Base-by-base conservation (phyloP, 768 basidiomycete genomes). In the Phanerochaete carnosa region DNA sequence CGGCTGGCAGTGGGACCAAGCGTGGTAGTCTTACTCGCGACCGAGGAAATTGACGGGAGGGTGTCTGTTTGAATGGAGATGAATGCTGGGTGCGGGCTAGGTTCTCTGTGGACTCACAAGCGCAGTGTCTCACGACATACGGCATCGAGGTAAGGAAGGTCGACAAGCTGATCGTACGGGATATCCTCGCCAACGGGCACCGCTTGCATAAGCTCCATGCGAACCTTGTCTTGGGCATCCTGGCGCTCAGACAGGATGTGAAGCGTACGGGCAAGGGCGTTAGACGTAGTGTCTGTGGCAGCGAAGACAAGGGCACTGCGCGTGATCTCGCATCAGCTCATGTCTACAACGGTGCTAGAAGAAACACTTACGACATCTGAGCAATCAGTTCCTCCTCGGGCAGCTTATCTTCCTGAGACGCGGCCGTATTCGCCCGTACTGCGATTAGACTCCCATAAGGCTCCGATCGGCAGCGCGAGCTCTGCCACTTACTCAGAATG, bases 131-230 rank as follows among this genome's bases (percentile, higher is more conserved):
- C 88, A 1, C 83, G 77, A 3, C 87, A 77, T 1, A 88, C 80
- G 3, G 77, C 79, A 60, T 90, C 90, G 12, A 92, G 81, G 64
- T 87, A 90, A 0, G 86, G 80, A 4, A 93, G 54, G 7, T 55
- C 43, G 19, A 65, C 59, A 13, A 70, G 55, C 29, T 62, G 45
- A 54, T 70, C 69, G 56, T 66, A 70, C 4, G 57, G 52, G 43
- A 64, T 47, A 15, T 59, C 56, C 15, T 58, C 63, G 25, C 54
- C 47, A 16, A 25, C 15, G 28, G 59, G 8, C 62, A 62, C 61
- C 6, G 57, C 62, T 1, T 45, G n/a, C 15, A n/a, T 2, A 43
- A 63, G 56, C 39, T 63, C 62, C 12, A 26, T 49, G 7, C 62
- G 30, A 7, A 63, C 23, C 29, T 57, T 60, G 5, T 63, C 59